A percentile compares a stretch with the other conserved stretches of the same genome.
Evolutionary conservation across 768 basidiomycete species (phyloP).

Genomic region (Hericium alpestre): DNA sequence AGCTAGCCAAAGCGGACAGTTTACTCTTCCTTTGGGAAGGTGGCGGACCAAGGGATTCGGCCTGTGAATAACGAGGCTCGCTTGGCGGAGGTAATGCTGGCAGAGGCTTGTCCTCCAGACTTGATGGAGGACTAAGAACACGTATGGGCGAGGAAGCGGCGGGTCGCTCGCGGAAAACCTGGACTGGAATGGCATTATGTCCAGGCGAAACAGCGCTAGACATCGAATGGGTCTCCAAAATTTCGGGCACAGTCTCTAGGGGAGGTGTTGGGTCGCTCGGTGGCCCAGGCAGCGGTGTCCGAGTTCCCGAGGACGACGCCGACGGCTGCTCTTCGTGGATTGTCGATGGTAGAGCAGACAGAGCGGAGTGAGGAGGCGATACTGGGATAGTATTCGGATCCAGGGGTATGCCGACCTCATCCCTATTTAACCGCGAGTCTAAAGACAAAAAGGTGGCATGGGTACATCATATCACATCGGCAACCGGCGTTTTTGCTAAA

Average conservation of each 20-base stretch:
- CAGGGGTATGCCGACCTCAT: background rate
- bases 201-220: constrained; percentile 18
- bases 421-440: constrained; percentile 12
- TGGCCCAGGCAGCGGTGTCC: constrained; percentile 27
- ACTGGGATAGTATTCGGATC: constrained; percentile 53
- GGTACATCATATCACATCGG: too few species aligned
- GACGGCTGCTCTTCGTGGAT: background rate
- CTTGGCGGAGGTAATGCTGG: constrained; percentile 22
- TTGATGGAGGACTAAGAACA: background rate
- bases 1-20: constrained; percentile 57
- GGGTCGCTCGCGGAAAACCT: constrained; percentile 7
- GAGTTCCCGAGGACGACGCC: constrained; percentile 30
- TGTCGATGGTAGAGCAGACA: constrained; percentile 47
- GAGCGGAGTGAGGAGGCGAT: constrained; percentile 59
- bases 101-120: constrained; percentile 11
- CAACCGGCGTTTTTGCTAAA: background rate
- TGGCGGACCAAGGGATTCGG: constrained; percentile 6
- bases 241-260: constrained; percentile 43
- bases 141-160: background rate
- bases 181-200: constrained; percentile 7
- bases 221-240: constrained; percentile 42
- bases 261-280: constrained; percentile 24
- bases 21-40: constrained; percentile 40
- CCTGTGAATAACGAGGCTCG: constrained; percentile 8
- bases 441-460: background rate